phyloP scores from a whole-genome alignment of 164 flowering plant species.

The Dillenia suffruticosa region DNA sequence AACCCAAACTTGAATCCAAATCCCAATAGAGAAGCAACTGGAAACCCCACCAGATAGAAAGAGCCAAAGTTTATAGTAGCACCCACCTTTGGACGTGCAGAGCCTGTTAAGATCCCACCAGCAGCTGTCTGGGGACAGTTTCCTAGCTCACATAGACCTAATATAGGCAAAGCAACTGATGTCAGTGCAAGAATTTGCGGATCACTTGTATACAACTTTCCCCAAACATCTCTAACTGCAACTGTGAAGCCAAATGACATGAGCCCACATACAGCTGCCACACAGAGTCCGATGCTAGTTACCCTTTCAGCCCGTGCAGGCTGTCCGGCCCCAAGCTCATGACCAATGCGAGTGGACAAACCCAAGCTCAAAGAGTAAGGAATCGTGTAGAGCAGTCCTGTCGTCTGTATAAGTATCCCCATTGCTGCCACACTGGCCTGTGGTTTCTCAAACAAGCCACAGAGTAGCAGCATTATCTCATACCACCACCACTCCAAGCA shows the following conservation, averaged over 20 bases:
- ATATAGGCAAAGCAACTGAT: no score
- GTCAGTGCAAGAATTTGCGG: no score
- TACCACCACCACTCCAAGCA: constrained; percentile 71
- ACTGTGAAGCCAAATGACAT: no score
- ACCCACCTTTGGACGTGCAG: no score
- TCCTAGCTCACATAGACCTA: no score
- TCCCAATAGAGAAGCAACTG: constrained; percentile 26
- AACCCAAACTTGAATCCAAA: constrained; percentile 26
- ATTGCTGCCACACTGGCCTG: constrained; percentile 49
- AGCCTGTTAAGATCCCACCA: no score
- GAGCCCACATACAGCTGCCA: constrained; percentile 24
- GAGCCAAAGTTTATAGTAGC: constrained; percentile 37
- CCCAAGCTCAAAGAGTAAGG: constrained; percentile 39
- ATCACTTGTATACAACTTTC: no score
- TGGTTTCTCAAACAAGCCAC: constrained; percentile 41
- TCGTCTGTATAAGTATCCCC: constrained; percentile 52
- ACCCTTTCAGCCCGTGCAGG: constrained; percentile 29
- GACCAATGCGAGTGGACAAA: constrained; percentile 36
- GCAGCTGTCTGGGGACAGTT: no score
- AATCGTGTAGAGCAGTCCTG: constrained; percentile 39
- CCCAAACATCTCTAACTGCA: no score
- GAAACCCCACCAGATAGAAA: constrained; percentile 43
- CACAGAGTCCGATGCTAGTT: constrained; percentile 23
- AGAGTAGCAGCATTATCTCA: constrained; percentile 44
- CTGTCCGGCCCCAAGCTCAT: constrained; percentile 43